Evolutionary conservation across 352 stramenopile species (phyloP).

Genomic region (Globisporangium acanthophoron): DNA sequence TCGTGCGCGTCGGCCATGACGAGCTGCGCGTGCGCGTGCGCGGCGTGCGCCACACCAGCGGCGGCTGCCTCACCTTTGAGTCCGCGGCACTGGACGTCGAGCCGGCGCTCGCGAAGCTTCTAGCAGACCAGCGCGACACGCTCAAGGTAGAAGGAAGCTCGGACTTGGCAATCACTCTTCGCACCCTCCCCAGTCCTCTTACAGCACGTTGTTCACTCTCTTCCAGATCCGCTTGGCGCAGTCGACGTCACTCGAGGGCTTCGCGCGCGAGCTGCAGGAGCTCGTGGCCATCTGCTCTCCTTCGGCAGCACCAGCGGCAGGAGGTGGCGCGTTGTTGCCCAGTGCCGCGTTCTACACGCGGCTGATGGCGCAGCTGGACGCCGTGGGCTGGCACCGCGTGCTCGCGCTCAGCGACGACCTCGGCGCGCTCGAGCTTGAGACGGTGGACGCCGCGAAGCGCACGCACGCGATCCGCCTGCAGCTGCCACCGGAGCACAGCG

Average conservation of each 20-base stretch:
- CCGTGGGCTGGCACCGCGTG: constrained; percentile 54
- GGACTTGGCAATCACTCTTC: no score
- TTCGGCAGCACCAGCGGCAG: not conserved
- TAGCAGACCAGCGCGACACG: constrained; percentile 33
- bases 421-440: constrained; percentile 43
- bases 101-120: constrained; percentile 33
- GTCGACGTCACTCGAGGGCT: constrained; percentile 42
- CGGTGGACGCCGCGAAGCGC: constrained; percentile 29
- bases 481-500: constrained; percentile 37
- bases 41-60: constrained; percentile 22
- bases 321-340: constrained; percentile 18
- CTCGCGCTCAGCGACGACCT: constrained; percentile 56
- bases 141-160: constrained; percentile 29
- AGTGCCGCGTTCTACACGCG: constrained; percentile 50
- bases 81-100: constrained; percentile 48
- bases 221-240: constrained; percentile 39
- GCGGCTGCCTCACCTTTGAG: constrained; percentile 23
- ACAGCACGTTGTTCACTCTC: not conserved
- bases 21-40: constrained; percentile 50
- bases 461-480: constrained; percentile 37
- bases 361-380: constrained; percentile 56
- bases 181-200: not conserved
- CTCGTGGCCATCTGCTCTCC: constrained; percentile 42
- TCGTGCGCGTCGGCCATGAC: constrained; percentile 37
- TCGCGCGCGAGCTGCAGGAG: constrained; percentile 53